Percentiles rank a stretch among this genome's conserved stretches.
Conservation (phyloP, 345 rosid species). For the Brassica nigra region DNA sequence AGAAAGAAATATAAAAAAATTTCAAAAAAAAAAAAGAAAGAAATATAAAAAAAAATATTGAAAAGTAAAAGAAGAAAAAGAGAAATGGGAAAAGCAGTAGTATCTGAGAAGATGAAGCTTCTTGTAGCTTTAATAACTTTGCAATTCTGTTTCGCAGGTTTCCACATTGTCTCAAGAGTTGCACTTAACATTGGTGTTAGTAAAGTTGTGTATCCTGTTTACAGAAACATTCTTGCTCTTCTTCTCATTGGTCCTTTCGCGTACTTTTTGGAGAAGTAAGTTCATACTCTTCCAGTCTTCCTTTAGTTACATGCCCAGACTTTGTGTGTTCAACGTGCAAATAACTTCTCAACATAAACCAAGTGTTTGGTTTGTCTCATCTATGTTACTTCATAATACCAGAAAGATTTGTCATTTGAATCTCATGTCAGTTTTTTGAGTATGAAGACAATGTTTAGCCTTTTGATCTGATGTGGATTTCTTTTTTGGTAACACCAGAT, state of each 20-base stretch:
- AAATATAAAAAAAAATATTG: not conserved
- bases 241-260: conserved; percentile 66
- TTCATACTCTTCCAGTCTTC: not conserved
- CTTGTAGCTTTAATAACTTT: conserved; percentile 59
- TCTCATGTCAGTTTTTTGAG: not conserved
- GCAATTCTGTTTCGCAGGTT: conserved; percentile 79
- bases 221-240: conserved; percentile 78
- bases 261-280: conserved; percentile 82
- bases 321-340: not conserved
- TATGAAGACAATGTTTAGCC: not conserved
- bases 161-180: conserved; percentile 79
- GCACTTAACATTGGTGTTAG: conserved; percentile 83
- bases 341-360: too few species aligned
- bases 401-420: not conserved
- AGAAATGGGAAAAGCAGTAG: conserved; percentile 46
- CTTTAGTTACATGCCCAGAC: not conserved
- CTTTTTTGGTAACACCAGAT: not conserved
- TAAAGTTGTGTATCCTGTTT: conserved; percentile 80
- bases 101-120: conserved; percentile 65
- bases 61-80: conserved; percentile 3
- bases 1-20: not conserved
- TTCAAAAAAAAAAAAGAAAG: not conserved
- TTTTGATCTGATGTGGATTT: not conserved
- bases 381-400: not conserved
- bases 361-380: not conserved